A percentile compares a stretch with the other conserved stretches of the same genome.
These are phyloP conservation scores for Pseudocercospora macadamiae DNA, from an alignment of 2,329 filamentous ascomycete genomes.

Conservation along the genomic window DNA sequence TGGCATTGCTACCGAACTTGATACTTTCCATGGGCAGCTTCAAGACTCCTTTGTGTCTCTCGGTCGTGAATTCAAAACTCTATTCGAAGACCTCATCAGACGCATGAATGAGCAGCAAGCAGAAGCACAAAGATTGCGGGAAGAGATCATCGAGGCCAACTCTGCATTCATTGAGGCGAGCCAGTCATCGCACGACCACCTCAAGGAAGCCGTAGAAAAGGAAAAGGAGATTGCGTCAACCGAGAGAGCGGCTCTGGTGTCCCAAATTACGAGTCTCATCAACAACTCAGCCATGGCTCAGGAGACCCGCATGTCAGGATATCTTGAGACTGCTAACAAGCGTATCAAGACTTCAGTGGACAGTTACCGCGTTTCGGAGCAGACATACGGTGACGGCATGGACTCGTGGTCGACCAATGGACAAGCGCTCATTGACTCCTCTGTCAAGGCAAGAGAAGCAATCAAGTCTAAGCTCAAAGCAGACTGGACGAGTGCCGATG, in stretches of 20 bases:
- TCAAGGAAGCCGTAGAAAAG: constrained; percentile 72
- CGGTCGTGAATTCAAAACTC: constrained; percentile 80
- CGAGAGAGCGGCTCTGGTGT: constrained; percentile 73
- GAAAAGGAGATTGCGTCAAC: constrained; percentile 72
- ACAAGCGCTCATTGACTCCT: constrained; percentile 68
- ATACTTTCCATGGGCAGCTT: constrained; percentile 80
- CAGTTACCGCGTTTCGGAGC: constrained; percentile 60
- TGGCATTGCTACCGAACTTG: constrained; percentile 84
- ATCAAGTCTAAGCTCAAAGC: constrained; percentile 82
- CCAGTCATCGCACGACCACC: constrained; percentile 63
- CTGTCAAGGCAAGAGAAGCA: constrained; percentile 72
- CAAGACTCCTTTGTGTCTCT: constrained; percentile 82
- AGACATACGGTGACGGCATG: constrained; percentile 71
- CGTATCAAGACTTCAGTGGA: constrained; percentile 50
- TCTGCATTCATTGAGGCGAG: constrained; percentile 70
- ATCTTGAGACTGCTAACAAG: constrained; percentile 66
- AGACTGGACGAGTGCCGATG: constrained; percentile 80
- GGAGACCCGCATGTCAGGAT: constrained; percentile 68
- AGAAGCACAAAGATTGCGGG: constrained; percentile 73
- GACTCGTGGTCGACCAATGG: constrained; percentile 73
- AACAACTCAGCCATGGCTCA: constrained; percentile 74
- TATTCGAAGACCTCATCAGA: constrained; percentile 79
- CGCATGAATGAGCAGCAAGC: constrained; percentile 75
- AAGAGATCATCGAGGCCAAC: constrained; percentile 72
- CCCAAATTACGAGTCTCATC: constrained; percentile 77